Conservation (phyloP, 2,329 filamentous ascomycete species). For the Fusarium domesticum region DNA sequence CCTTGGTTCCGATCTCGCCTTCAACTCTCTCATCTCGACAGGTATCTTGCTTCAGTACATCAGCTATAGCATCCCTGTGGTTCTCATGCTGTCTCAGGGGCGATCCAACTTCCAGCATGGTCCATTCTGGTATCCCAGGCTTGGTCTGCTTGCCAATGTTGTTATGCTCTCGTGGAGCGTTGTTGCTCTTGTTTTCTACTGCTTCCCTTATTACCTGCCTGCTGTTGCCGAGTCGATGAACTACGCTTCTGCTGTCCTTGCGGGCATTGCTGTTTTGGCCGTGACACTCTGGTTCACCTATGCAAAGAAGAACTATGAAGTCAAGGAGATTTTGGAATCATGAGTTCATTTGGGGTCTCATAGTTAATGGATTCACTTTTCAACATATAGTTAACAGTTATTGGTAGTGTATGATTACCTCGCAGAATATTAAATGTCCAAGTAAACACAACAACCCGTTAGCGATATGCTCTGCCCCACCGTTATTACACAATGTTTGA, state of each 20-base stretch:
- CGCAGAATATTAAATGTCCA: no score
- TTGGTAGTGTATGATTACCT: no score
- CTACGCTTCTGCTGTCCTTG: conserved; percentile 25
- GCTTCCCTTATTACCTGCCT: conserved; percentile 26
- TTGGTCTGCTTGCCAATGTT: conserved; percentile 26
- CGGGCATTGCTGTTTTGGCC: conserved; percentile 12
- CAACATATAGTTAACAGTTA: no score
- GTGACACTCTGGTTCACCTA: conserved; percentile 21
- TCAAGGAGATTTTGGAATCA: conserved; percentile 16
- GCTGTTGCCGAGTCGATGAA: conserved; percentile 25
- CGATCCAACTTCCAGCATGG: conserved; percentile 27
- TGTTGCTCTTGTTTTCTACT: conserved; percentile 28
- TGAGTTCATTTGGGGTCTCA: not conserved
- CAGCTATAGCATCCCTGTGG: conserved; percentile 29
- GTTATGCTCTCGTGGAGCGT: conserved; percentile 25
- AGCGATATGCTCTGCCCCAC: no score
- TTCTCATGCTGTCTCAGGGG: conserved; percentile 21
- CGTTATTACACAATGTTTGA: no score
- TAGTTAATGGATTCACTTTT: no score
- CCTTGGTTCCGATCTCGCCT: conserved; percentile 1
- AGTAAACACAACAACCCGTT: no score
- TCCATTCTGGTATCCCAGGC: conserved; percentile 27
- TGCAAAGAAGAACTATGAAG: conserved; percentile 25
- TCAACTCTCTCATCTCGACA: conserved; percentile 2
- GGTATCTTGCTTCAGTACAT: conserved; percentile 18